phyloP scores from a whole-genome alignment of 495 filamentous ascomycete species.

The Aspergillus saccharolyticus region DNA sequence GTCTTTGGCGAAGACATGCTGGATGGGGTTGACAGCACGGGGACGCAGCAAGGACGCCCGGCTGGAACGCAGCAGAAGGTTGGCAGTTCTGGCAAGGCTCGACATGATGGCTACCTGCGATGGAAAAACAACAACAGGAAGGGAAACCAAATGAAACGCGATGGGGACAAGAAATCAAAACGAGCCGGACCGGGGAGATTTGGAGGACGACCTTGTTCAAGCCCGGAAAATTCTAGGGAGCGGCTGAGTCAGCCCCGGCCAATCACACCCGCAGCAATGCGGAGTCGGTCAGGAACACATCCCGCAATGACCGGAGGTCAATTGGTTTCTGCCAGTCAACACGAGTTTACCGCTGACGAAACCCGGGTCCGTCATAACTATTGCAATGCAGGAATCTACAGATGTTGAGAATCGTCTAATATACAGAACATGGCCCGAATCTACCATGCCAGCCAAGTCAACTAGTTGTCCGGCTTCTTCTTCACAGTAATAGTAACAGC shows the following conservation, averaged over 20 bases:
- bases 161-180: conserved; percentile 27
- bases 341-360: too few relatives aligned
- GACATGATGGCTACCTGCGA: conserved; percentile 53
- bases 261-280: conserved; percentile 39
- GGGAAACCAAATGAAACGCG: conserved; percentile 30
- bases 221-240: conserved; percentile 41
- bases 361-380: too few relatives aligned
- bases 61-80: conserved; percentile 65
- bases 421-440: not conserved
- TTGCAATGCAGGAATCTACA: too few relatives aligned
- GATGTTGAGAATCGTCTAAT: not conserved
- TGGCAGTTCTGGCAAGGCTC: conserved; percentile 57
- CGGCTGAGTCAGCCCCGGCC: conserved; percentile 38
- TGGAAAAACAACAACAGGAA: conserved; percentile 31
- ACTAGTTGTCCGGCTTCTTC: conserved; percentile 21
- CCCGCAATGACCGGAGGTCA: too few relatives aligned
- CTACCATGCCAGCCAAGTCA: not conserved
- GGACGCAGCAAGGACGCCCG: conserved; percentile 57
- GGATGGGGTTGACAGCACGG: conserved; percentile 59
- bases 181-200: conserved; percentile 19
- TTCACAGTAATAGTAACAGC: conserved; percentile 35
- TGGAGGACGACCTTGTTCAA: conserved; percentile 16
- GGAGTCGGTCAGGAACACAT: conserved; percentile 21
- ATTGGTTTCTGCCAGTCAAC: too few relatives aligned
- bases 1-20: conserved; percentile 62